Evolutionary conservation across 768 basidiomycete species (phyloP), one percentile per base, ranked within the genome.

Genomic region (Tricholoma flavovirens): DNA sequence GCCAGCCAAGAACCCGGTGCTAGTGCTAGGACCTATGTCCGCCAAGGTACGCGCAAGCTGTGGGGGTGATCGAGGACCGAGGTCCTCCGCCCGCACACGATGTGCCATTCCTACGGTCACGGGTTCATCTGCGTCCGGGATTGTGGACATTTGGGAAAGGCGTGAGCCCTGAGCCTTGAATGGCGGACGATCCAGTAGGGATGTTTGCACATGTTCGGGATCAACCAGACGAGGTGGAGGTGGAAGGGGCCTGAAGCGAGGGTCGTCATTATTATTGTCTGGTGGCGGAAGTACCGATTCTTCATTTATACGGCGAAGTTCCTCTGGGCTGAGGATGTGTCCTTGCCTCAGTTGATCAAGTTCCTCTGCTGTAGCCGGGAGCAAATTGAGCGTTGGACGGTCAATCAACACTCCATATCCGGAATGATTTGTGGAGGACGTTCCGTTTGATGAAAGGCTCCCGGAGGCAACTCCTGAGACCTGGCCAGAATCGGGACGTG

Each of bases 81-180:
- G 64, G 35, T 73, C 71, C 49, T 74, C 72, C 5, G 73, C 74
- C 49, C 69, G 73, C 11, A 81, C 78, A 22, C 80, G 75, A 22
- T 75, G 76, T 0, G 83, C 84, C 7, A 79, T 83, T 49, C 79
- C 71, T 0, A 87, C 59, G 7, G 80, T 76, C 1, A 77, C 80
- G 9, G 74, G 69, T 54, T 76, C 77, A 36, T 78, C 76, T 4
- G 66, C 66, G 53, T 74, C 75, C 17, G 68, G 61, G 26, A 64
- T 64, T 6, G 74, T 72, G 5, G 74, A 68, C 21, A 72, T 32
- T 42, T 53, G 71, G 67, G 70, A 12, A 68, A 68, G 32, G 61
- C 65, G 35, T 66, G 60, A 63, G 5, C 68, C 62, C 46, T 56
- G 59, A 53, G 57, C 49, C 17, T 53, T 55, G 43, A 54, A 59